Conservation (phyloP, 768 basidiomycete genomes). For the Xanthoconium purpureum region DNA sequence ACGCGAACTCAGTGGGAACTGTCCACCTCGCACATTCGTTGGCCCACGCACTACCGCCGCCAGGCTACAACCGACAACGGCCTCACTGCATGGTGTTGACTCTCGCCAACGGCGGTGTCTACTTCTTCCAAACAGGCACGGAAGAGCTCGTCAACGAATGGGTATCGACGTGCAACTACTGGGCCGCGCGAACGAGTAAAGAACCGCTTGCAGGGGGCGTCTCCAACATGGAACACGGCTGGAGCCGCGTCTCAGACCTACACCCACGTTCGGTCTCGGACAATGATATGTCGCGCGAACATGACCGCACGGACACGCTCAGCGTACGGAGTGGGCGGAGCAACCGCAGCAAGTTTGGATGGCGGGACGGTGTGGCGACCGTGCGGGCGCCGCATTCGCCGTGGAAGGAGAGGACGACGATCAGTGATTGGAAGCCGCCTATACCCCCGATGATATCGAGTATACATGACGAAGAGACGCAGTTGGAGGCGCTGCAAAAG, state of each 20-base stretch:
- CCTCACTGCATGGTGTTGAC: constrained; percentile 96
- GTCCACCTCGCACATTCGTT: constrained; percentile 85
- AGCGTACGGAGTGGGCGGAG: constrained; percentile 79
- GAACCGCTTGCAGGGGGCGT: constrained; percentile 95
- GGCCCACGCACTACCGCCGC: constrained; percentile 82
- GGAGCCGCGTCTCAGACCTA: constrained; percentile 73
- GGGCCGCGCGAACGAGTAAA: constrained; percentile 94
- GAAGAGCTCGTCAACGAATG: constrained; percentile 99
- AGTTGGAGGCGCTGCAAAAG: constrained; percentile 83
- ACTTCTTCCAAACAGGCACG: constrained; percentile 98
- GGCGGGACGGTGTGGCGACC: constrained; percentile 65
- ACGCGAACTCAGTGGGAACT: constrained; percentile 80
- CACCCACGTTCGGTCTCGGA: constrained; percentile 59
- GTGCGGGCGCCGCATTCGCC: constrained; percentile 68
- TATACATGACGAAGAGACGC: constrained; percentile 86
- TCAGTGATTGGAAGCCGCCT: constrained; percentile 96
- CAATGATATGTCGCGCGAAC: constrained; percentile 47
- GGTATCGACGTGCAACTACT: constrained; percentile 99
- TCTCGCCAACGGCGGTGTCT: constrained; percentile 83
- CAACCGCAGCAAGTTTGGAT: constrained; percentile 67
- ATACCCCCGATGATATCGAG: constrained; percentile 81
- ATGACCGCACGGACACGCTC: constrained; percentile 55
- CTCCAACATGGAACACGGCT: constrained; percentile 99
- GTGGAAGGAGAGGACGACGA: constrained; percentile 68
- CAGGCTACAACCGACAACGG: constrained; percentile 87